Evolutionary conservation across 495 filamentous ascomycete genomes (phyloP).

Genomic region (Neurospora intermedia): DNA sequence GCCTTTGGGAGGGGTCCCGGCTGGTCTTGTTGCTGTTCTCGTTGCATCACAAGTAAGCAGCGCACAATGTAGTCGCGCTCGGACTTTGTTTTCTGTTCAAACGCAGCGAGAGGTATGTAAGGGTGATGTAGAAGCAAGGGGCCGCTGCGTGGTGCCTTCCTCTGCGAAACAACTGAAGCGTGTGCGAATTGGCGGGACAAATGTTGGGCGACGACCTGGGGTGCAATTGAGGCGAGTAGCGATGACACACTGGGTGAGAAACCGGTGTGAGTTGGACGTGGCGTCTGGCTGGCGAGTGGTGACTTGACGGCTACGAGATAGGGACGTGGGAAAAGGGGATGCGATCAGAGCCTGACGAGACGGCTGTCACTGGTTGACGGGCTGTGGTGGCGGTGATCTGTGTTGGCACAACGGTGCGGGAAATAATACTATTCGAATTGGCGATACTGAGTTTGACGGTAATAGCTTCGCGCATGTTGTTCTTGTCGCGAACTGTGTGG

Average conservation of each 20-base stretch:
- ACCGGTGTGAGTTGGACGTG: neutral
- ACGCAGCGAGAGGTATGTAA: conserved; percentile 6
- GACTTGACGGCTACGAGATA: conserved; percentile 6
- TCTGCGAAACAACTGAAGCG: neutral
- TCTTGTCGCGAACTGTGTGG: conserved; percentile 1
- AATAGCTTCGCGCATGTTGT: conserved; percentile 20
- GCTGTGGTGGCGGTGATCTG: neutral
- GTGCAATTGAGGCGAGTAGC: neutral
- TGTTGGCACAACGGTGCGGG: neutral
- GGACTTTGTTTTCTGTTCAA: neutral
- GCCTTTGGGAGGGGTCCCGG: conserved; percentile 13
- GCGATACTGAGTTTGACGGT: conserved; percentile 13
- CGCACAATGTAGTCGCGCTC: neutral
- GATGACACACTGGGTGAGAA: neutral
- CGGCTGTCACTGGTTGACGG: conserved; percentile 1
- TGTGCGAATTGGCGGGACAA: neutral
- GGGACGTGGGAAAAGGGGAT: conserved; percentile 8
- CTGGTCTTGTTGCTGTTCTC: conserved; percentile 9
- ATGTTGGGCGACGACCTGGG: neutral
- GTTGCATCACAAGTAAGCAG: conserved; percentile 15
- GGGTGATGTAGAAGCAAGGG: conserved; percentile 1
- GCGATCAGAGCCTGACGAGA: conserved; percentile 7
- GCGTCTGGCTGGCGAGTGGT: neutral
- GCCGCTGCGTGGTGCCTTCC: neutral
- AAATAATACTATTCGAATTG: conserved; percentile 18